phyloP scores from a whole-genome alignment of 2,329 filamentous ascomycete genomes.

The Cryphonectria naterciae region DNA sequence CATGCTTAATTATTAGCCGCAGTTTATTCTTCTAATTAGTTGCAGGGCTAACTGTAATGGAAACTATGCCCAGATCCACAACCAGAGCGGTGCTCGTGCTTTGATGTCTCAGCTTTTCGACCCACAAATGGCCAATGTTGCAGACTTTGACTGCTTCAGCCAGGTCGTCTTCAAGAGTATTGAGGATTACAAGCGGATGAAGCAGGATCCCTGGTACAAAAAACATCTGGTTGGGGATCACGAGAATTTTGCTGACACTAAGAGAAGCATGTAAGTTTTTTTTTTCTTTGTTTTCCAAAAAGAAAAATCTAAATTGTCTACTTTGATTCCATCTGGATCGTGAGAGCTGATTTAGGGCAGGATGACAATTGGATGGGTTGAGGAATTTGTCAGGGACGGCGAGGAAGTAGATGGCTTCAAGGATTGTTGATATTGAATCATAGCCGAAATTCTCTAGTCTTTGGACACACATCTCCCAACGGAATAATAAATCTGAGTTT shows the following conservation, averaged over 20 bases:
- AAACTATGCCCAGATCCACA: slow-evolving; percentile 45
- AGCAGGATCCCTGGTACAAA: slow-evolving; percentile 53
- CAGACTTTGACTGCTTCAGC: slow-evolving; percentile 54
- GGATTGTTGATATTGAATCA: background rate
- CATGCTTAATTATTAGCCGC: background rate
- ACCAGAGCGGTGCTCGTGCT: slow-evolving; percentile 39
- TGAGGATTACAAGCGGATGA: slow-evolving; percentile 52
- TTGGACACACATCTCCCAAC: background rate
- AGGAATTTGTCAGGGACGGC: slow-evolving; percentile 44
- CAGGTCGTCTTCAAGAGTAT: slow-evolving; percentile 50
- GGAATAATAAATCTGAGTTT: background rate
- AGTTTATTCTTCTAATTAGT: background rate
- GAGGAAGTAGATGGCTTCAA: slow-evolving; percentile 6
- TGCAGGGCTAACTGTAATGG: background rate
- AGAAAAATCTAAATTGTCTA: too few relatives aligned
- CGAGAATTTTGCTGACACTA: slow-evolving; percentile 54
- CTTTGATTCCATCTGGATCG: background rate
- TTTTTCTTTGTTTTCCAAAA: too few relatives aligned
- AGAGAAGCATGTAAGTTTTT: slow-evolving; percentile 39
- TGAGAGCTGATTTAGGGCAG: slow-evolving; percentile 31
- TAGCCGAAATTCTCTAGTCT: background rate
- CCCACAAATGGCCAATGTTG: slow-evolving; percentile 50
- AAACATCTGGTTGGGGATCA: slow-evolving; percentile 49
- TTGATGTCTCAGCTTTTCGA: slow-evolving; percentile 49
- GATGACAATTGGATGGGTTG: slow-evolving; percentile 53